A percentile compares a stretch with the other conserved stretches of the same genome.
These are phyloP conservation scores for Osmanthus fragrans DNA, from an alignment of 257 asterid species.

Conservation along the genomic window DNA sequence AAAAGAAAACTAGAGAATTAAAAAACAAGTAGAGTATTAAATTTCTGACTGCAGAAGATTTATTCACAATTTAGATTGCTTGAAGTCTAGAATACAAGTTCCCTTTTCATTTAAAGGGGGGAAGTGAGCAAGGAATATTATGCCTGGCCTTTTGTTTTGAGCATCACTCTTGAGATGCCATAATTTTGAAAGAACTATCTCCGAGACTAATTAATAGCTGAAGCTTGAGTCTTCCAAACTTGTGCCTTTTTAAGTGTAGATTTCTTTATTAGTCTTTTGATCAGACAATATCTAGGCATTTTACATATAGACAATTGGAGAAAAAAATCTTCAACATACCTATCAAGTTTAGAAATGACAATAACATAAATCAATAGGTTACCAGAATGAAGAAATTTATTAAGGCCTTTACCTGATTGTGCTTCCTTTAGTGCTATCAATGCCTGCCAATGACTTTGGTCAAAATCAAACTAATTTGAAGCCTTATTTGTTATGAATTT, in stretches of 20 bases:
- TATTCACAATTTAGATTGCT: not conserved
- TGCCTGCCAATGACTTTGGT: not conserved
- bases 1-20: not conserved
- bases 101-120: not conserved
- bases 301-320: not conserved
- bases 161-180: not conserved
- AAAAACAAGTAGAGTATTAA: not conserved
- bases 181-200: not conserved
- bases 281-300: not conserved
- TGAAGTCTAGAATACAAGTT: slow-evolving; percentile 3
- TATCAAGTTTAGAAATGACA: not conserved
- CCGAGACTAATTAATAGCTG: not conserved
- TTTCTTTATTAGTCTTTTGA: not conserved
- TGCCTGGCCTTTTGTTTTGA: not conserved
- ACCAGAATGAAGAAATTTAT: not conserved
- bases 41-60: not conserved
- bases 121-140: not conserved
- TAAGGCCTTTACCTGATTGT: not conserved
- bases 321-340: not conserved
- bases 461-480: not conserved
- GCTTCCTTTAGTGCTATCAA: not conserved
- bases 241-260: slow-evolving; percentile 4
- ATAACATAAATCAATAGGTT: not conserved
- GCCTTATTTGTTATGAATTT: not conserved
- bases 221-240: not conserved